Conservation (phyloP, 352 stramenopile genomes). For the Pythium oligandrum region DNA sequence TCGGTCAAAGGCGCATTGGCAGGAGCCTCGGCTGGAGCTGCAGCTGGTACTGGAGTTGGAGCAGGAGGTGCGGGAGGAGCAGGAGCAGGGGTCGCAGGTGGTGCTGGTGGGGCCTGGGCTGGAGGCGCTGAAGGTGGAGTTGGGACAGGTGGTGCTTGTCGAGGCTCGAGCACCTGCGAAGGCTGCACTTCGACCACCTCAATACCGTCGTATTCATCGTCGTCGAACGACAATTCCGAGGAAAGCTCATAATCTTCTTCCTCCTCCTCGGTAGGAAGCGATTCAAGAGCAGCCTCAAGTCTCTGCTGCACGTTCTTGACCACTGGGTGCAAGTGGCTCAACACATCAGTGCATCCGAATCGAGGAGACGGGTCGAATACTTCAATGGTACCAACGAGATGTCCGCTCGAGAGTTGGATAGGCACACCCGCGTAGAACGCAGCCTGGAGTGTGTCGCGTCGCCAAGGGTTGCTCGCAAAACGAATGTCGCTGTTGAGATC, state of each 20-base stretch:
- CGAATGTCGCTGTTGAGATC: slow-evolving; percentile 60
- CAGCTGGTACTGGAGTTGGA: slow-evolving; percentile 3
- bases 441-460: slow-evolving; percentile 35
- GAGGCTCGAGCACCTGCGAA: slow-evolving; percentile 9
- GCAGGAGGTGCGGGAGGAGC: slow-evolving; percentile 12
- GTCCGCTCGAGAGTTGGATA: slow-evolving; percentile 58
- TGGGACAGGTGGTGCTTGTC: slow-evolving; percentile 7
- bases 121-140: too few species aligned
- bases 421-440: slow-evolving; percentile 82
- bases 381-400: slow-evolving; percentile 66
- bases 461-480: slow-evolving; percentile 60
- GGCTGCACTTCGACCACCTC: slow-evolving; percentile 21
- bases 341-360: slow-evolving; percentile 54
- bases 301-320: slow-evolving; percentile 70
- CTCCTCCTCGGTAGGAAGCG: too few species aligned
- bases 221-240: not conserved
- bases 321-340: slow-evolving; percentile 65
- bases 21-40: not conserved
- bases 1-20: slow-evolving; percentile 1
- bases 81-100: not conserved
- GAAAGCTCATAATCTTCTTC: too few species aligned
- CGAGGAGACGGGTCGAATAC: slow-evolving; percentile 55
- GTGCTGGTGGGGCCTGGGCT: too few species aligned
- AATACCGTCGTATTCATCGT: slow-evolving; percentile 11
- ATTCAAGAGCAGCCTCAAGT: slow-evolving; percentile 27